Percentiles rank a stretch among this genome's conserved stretches.
These are phyloP conservation scores for Psilocybe sp. DNA, from an alignment of 768 basidiomycete genomes.

Conservation along the genomic window DNA sequence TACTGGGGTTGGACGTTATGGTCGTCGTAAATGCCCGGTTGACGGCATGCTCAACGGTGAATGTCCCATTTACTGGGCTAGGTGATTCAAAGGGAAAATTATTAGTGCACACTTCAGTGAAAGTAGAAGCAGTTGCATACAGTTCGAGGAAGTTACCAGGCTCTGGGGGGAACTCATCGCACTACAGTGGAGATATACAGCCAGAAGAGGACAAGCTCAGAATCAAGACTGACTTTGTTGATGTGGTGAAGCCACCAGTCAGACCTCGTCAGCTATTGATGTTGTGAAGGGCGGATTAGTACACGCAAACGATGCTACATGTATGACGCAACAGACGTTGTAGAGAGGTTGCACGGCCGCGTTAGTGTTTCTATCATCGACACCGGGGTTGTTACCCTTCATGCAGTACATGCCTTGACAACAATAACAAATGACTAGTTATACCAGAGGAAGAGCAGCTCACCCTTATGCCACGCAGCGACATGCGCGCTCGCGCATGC, in stretches of 20 bases:
- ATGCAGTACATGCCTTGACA: constrained; percentile 15
- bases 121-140: not conserved
- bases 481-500: not conserved
- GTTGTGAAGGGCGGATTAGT: too few relatives aligned
- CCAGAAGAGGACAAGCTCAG: not conserved
- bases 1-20: constrained; percentile 19
- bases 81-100: not conserved
- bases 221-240: not conserved
- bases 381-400: constrained; percentile 8
- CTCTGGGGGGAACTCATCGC: constrained; percentile 15
- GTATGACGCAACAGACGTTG: not conserved
- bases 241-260: constrained; percentile 1
- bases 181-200: constrained; percentile 3
- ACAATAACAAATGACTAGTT: not conserved
- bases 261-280: not conserved
- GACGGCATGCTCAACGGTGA: constrained; percentile 33
- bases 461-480: constrained; percentile 4
- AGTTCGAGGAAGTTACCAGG: constrained; percentile 12
- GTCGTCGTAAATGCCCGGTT: constrained; percentile 31
- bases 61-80: constrained; percentile 21
- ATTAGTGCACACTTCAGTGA: not conserved
- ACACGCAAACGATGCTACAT: not conserved
- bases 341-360: constrained; percentile 10
- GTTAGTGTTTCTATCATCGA: constrained; percentile 10
- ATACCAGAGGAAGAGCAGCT: not conserved